These are phyloP conservation scores for Exophiala phaeomuriformis DNA, from an alignment of 2,329 filamentous ascomycete genomes.

Conservation along the genomic window DNA sequence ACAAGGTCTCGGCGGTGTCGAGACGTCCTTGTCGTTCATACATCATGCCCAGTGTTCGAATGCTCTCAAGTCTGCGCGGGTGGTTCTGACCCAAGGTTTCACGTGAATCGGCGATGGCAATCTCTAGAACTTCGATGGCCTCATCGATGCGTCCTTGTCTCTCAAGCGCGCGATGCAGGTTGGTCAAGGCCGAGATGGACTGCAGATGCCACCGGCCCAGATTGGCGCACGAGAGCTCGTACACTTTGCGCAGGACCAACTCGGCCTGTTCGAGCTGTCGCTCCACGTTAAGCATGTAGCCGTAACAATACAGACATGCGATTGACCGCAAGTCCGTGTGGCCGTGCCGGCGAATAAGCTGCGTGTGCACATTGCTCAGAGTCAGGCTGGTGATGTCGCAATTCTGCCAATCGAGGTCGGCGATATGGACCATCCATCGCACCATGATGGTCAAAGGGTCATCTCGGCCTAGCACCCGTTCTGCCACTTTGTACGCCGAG, in stretches of 20 bases:
- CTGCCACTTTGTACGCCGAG: conserved; percentile 17
- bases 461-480: conserved; percentile 13
- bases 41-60: conserved; percentile 13
- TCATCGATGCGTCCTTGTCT: conserved; percentile 19
- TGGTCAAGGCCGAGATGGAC: conserved; percentile 21
- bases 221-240: conserved; percentile 12
- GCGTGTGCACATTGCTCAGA: conserved; percentile 10
- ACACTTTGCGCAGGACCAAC: conserved; percentile 14
- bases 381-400: conserved; percentile 20
- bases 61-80: conserved; percentile 20
- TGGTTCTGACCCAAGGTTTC: conserved; percentile 23
- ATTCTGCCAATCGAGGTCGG: conserved; percentile 13
- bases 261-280: conserved; percentile 17
- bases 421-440: conserved; percentile 22
- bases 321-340: conserved; percentile 17
- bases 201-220: conserved; percentile 20
- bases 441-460: conserved; percentile 21
- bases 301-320: conserved; percentile 23
- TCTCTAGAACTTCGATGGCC: conserved; percentile 15
- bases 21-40: conserved; percentile 8
- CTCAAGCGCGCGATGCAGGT: conserved; percentile 15
- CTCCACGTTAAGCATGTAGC: conserved; percentile 24
- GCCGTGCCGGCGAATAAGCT: conserved; percentile 14
- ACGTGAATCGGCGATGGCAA: conserved; percentile 19
- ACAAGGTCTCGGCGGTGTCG: conserved; percentile 12